phyloP scores from a whole-genome alignment of 2,329 filamentous ascomycete genomes.

The Alternaria postmessia region DNA sequence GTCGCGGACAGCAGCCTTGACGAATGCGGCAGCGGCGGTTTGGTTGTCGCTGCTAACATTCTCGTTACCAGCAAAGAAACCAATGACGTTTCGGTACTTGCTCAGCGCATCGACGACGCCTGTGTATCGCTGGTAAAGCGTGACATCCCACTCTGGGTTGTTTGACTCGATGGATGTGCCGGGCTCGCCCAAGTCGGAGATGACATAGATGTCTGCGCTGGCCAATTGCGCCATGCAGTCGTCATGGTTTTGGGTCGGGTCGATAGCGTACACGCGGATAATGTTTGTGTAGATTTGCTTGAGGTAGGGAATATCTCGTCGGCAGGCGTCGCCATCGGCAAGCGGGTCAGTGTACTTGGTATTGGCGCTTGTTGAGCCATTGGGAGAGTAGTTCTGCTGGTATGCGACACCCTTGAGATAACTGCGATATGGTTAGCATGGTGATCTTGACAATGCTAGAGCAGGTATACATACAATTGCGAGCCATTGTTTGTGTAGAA shows the following conservation, averaged over 20 bases:
- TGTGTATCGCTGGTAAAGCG: slow-evolving; percentile 82
- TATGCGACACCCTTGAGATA: slow-evolving; percentile 95
- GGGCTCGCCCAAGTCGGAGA: slow-evolving; percentile 74
- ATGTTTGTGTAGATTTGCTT: slow-evolving; percentile 79
- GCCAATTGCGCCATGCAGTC: slow-evolving; percentile 85
- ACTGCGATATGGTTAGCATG: slow-evolving; percentile 48
- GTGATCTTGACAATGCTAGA: neutral
- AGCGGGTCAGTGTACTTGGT: slow-evolving; percentile 82
- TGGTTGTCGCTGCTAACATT: slow-evolving; percentile 88
- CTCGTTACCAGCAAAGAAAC: slow-evolving; percentile 99
- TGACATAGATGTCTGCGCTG: slow-evolving; percentile 90
- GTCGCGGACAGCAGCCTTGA: slow-evolving; percentile 97
- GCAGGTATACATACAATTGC: slow-evolving; percentile 61
- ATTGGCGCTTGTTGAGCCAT: slow-evolving; percentile 39
- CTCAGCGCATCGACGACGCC: slow-evolving; percentile 80
- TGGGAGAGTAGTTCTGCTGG: slow-evolving; percentile 65
- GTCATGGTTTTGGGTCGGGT: slow-evolving; percentile 79
- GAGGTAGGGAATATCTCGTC: slow-evolving; percentile 85
- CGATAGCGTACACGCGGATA: slow-evolving; percentile 93
- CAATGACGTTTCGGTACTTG: slow-evolving; percentile 88
- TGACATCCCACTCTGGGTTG: slow-evolving; percentile 78
- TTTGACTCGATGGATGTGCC: slow-evolving; percentile 81
- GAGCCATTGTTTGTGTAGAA: slow-evolving; percentile 86
- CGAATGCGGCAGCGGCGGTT: slow-evolving; percentile 87
- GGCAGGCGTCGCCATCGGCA: slow-evolving; percentile 73